Base-by-base conservation (phyloP, 176 grass and related monocot species). In the Pontederia paniculata region DNA sequence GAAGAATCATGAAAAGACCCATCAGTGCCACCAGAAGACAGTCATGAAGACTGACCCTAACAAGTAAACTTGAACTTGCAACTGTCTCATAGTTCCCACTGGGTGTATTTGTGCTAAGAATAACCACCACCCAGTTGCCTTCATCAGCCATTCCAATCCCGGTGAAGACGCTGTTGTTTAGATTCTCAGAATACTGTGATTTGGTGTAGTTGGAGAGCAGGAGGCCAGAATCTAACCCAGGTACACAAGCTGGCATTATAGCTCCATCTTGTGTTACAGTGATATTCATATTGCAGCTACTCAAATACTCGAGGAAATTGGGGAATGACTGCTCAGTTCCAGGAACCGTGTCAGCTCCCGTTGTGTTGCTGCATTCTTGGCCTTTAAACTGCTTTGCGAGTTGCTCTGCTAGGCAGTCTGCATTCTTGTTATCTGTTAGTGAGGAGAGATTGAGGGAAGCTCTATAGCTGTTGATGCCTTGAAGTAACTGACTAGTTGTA, bases 181-280 rank as follows among this genome's bases (percentile, higher is more conserved):
- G 61, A 54, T 76, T 76, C 63, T 70, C 57, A 64, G 88, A 88
- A 67, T 99, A 93, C 48, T 88, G 94, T 0, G 94, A 84, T 66
- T 88, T 78, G 50, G 94, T 99, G 79, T 78, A 99, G 81, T 99
- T 99, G 65, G 87, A 58, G 11, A 99, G 77, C 44, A 99, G 80
- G 9, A 88, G 44, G 60, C 63, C 83, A 3, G 80, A 61, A 12
- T 56, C 73, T 12, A 93, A 72, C 2, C 78, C 80, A 0, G 78
- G 87, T 4, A 99, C 81, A 11, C 94, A 99, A 9, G 80, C 94
- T 1, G 87, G 94, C 83, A 99, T 82, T 58, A 99, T 65, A 50
- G 75, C 69, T 0, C 77, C 87, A 54, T 99, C 87, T 55, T 66
- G 61, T 9, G 88, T 99, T 50, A 88, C 87, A 2, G 87, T 88